Evolutionary conservation across 176 grass and related monocot genomes (phyloP).

Genomic region (Rhynchospora breviuscula): DNA sequence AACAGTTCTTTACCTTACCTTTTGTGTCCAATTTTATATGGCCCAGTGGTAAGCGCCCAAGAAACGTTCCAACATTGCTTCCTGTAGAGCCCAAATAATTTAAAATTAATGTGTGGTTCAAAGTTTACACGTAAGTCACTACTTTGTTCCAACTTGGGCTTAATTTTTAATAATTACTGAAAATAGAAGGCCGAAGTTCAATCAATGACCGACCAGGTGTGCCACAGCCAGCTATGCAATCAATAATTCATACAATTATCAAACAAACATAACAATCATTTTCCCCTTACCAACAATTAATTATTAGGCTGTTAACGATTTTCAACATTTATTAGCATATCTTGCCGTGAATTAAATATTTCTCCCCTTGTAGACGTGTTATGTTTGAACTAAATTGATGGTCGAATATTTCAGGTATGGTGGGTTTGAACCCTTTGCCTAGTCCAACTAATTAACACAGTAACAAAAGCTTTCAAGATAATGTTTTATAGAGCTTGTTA

Average conservation of each 20-base stretch:
- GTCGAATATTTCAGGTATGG: neutral
- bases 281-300: neutral
- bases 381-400: neutral
- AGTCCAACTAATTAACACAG: slow-evolving; percentile 1
- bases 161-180: neutral
- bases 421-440: neutral
- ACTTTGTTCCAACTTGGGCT: neutral
- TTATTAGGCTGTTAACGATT: neutral
- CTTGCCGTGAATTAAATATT: neutral
- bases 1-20: neutral
- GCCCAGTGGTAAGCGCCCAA: neutral
- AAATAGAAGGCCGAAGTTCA: neutral
- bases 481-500: neutral
- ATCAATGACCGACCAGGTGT: neutral
- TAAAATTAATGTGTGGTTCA: neutral
- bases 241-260: neutral
- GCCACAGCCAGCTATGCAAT: neutral
- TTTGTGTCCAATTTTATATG: neutral
- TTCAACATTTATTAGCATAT: neutral
- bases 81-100: neutral
- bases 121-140: neutral
- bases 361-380: neutral
- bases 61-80: neutral
- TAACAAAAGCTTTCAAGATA: neutral
- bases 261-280: neutral